Evolutionary conservation across 2,329 filamentous ascomycete species (phyloP).

Genomic region (Chaetomium olivaceum): DNA sequence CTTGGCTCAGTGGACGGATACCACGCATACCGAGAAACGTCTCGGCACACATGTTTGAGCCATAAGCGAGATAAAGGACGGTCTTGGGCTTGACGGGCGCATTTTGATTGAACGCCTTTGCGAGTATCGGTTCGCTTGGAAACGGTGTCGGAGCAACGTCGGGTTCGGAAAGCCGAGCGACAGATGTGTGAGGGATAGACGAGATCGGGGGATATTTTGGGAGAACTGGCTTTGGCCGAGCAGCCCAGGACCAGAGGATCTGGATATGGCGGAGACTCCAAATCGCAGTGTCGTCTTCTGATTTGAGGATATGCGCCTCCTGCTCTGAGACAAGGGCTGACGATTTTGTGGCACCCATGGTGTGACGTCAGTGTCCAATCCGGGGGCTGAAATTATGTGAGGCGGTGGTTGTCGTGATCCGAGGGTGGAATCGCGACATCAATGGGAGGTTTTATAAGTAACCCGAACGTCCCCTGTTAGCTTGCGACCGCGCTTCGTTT

Average conservation of each 20-base stretch:
- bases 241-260: slow-evolving; percentile 22
- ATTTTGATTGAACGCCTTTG: slow-evolving; percentile 28
- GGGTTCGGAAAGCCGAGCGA: slow-evolving; percentile 41
- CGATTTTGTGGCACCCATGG: neutral
- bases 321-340: neutral
- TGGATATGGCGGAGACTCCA: slow-evolving; percentile 27
- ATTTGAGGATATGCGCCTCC: neutral
- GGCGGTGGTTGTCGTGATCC: slow-evolving; percentile 20
- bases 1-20: slow-evolving; percentile 76
- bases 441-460: neutral
- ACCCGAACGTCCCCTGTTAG: neutral
- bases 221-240: slow-evolving; percentile 9
- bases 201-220: slow-evolving; percentile 29
- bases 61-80: slow-evolving; percentile 83
- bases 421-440: slow-evolving; percentile 16
- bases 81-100: slow-evolving; percentile 44
- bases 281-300: slow-evolving; percentile 25
- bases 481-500: neutral
- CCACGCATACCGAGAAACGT: slow-evolving; percentile 77
- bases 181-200: slow-evolving; percentile 42
- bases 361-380: slow-evolving; percentile 1
- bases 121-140: slow-evolving; percentile 32
- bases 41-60: slow-evolving; percentile 79
- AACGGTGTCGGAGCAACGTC: slow-evolving; percentile 29
- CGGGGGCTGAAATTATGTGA: neutral